A percentile compares a stretch with the other conserved stretches of the same genome.
Evolutionary conservation across 83 land plant species (phyloP).

Genomic region (Diphasiastrum complanatum): DNA sequence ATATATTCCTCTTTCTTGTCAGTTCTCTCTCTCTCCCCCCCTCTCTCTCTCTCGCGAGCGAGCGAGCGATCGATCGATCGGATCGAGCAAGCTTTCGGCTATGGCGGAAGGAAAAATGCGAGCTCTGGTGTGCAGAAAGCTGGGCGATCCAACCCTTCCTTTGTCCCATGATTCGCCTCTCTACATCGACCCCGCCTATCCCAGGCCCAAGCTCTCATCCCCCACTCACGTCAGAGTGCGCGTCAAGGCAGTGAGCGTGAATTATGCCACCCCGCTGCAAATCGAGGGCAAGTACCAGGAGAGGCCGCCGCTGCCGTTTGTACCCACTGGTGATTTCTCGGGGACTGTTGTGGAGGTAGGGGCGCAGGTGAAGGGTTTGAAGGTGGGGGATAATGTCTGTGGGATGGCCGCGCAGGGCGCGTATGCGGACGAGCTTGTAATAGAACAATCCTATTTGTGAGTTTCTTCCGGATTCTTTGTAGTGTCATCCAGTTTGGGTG

Average conservation of each 20-base stretch:
- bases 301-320: conserved; percentile 67
- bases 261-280: conserved; percentile 73
- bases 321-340: conserved; percentile 86
- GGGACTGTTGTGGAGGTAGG: conserved; percentile 79
- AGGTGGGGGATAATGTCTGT: conserved; percentile 72
- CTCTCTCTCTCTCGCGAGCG: no score
- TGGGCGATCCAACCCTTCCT: conserved; percentile 83
- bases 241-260: conserved; percentile 63
- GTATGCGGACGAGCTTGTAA: conserved; percentile 63
- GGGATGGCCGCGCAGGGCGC: conserved; percentile 47
- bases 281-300: conserved; percentile 87
- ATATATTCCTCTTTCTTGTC: no score
- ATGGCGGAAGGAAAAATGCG: conserved; percentile 43
- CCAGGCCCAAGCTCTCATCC: conserved; percentile 49
- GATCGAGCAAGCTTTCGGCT: not conserved
- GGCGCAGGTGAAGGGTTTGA: conserved; percentile 43
- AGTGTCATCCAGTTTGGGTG: not conserved
- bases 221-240: conserved; percentile 54
- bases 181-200: conserved; percentile 31
- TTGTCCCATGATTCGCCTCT: conserved; percentile 45
- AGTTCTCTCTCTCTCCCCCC: no score
- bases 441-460: conserved; percentile 57
- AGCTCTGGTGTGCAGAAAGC: conserved; percentile 60
- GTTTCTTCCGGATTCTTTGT: conserved; percentile 9
- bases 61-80: not conserved